Percentiles rank a stretch among this genome's conserved stretches.
phyloP scores from a whole-genome alignment of 805 yeast species.

The Saturnispora gosingensis region DNA sequence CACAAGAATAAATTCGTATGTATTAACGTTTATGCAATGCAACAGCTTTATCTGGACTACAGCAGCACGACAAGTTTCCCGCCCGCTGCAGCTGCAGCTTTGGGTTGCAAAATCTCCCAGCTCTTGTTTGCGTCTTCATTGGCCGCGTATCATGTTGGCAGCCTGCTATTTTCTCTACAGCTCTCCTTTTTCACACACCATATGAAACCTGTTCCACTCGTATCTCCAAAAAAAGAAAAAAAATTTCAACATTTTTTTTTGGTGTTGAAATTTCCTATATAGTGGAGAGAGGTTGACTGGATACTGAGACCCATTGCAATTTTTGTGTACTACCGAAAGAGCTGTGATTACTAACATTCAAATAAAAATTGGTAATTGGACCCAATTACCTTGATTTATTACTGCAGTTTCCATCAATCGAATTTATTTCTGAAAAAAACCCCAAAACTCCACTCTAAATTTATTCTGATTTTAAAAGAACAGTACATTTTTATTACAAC shows the following conservation, averaged over 20 bases:
- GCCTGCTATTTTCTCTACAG: too few relatives aligned
- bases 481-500: not conserved
- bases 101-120: too few relatives aligned
- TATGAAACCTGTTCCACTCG: not conserved
- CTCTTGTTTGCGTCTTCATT: too few relatives aligned
- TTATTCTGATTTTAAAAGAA: not conserved
- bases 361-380: not conserved
- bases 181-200: not conserved
- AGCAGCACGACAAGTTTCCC: too few relatives aligned
- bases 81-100: too few relatives aligned
- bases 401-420: not conserved
- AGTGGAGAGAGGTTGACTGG: not conserved
- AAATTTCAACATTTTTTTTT: not conserved
- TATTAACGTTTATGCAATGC: not conserved
- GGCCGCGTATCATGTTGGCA: too few relatives aligned
- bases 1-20: not conserved
- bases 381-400: not conserved
- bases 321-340: not conserved
- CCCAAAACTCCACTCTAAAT: not conserved
- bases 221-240: not conserved
- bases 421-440: not conserved
- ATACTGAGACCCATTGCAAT: not conserved
- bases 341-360: not conserved
- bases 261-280: not conserved
- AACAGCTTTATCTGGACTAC: too few relatives aligned